A percentile compares a stretch with the other conserved stretches of the same genome.
phyloP scores from a whole-genome alignment of 495 filamentous ascomycete species.

The Aspergillus homomorphus region DNA sequence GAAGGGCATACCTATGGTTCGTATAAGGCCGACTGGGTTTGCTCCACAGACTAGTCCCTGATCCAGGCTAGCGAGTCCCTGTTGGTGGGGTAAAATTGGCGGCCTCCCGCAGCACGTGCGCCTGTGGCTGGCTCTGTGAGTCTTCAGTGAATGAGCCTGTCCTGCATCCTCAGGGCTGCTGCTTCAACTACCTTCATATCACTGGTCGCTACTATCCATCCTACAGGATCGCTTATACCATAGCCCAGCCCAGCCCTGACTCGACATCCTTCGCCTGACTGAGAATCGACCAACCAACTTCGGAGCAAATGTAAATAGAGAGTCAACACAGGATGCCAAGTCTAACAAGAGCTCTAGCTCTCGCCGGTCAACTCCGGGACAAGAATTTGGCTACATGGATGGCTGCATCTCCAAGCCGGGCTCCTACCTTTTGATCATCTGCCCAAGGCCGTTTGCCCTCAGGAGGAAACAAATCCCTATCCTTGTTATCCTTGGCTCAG shows the following conservation, averaged over 20 bases:
- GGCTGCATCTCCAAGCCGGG: neutral
- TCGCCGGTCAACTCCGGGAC: neutral
- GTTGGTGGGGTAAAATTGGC: neutral
- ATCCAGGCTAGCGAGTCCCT: neutral
- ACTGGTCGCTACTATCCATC: too few relatives aligned
- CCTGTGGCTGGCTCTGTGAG: constrained; percentile 6
- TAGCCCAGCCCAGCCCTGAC: neutral
- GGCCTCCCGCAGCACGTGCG: constrained; percentile 4
- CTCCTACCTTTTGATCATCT: neutral
- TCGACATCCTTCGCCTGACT: neutral
- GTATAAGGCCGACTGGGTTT: neutral
- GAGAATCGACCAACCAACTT: neutral
- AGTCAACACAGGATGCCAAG: neutral
- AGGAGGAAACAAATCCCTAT: too few relatives aligned
- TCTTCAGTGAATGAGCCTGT: neutral
- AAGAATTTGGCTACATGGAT: neutral
- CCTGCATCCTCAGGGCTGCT: neutral
- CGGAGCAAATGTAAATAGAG: neutral
- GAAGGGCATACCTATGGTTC: neutral
- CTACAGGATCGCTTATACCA: neutral
- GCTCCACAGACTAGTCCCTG: neutral
- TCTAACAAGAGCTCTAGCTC: neutral
- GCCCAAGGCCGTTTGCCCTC: neutral
- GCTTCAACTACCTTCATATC: neutral
- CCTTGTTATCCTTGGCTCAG: neutral